A percentile compares a stretch with the other conserved stretches of the same genome.
phyloP scores from a whole-genome alignment of 306 rosid genomes.

The Malus domestica region ASM211411v1 NC_041792.1:23364407-23364906 shows the following conservation, averaged over 20 bases:
- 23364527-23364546: too few relatives aligned
- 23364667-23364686: not conserved
- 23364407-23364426: too few relatives aligned
- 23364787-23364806: not conserved
- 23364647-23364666: not conserved
- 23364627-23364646: conserved; percentile 21
- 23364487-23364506: too few relatives aligned
- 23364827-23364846: not conserved
- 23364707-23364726: conserved; percentile 47
- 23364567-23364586: too few relatives aligned
- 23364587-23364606: too few relatives aligned
- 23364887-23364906: conserved; percentile 36
- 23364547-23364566: too few relatives aligned
- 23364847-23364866: conserved; percentile 11
- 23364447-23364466: too few relatives aligned
- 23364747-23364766: not conserved
- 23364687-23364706: conserved; percentile 45
- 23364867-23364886: conserved; percentile 35
- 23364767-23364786: not conserved
- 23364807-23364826: not conserved
- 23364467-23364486: too few relatives aligned
- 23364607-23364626: too few relatives aligned
- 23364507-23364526: too few relatives aligned
- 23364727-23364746: conserved; percentile 13
- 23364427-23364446: too few relatives aligned